Conservation (phyloP, 2,329 filamentous ascomycete species). For the Tolypocladium capitatum region DNA sequence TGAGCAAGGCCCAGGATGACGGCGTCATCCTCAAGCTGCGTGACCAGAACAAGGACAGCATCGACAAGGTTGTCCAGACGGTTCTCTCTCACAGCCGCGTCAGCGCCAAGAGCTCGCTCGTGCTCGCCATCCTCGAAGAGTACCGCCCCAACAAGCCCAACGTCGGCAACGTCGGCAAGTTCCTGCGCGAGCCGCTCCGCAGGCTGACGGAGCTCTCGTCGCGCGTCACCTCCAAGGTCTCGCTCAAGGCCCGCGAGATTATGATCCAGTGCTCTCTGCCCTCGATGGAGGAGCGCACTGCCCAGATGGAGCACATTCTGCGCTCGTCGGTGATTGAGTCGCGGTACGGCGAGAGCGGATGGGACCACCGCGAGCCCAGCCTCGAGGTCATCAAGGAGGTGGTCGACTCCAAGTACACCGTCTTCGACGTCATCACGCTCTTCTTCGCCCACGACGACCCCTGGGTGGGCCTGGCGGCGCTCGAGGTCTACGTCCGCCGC, state of each 20-base stretch:
- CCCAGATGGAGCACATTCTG: slow-evolving; percentile 97
- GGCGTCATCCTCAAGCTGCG: slow-evolving; percentile 86
- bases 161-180: slow-evolving; percentile 75
- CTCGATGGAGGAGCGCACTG: slow-evolving; percentile 84
- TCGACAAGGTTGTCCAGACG: slow-evolving; percentile 69
- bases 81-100: slow-evolving; percentile 91
- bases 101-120: slow-evolving; percentile 82
- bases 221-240: slow-evolving; percentile 78
- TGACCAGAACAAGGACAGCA: slow-evolving; percentile 92
- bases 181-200: slow-evolving; percentile 70
- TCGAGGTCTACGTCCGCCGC: slow-evolving; percentile 92
- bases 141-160: slow-evolving; percentile 92
- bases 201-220: slow-evolving; percentile 79
- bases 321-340: slow-evolving; percentile 92
- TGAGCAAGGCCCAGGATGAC: slow-evolving; percentile 78
- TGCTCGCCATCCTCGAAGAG: slow-evolving; percentile 82
- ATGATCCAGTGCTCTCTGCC: slow-evolving; percentile 95
- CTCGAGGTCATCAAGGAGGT: slow-evolving; percentile 91
- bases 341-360: slow-evolving; percentile 92
- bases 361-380: slow-evolving; percentile 89
- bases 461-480: slow-evolving; percentile 84
- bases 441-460: slow-evolving; percentile 93
- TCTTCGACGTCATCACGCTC: slow-evolving; percentile 86
- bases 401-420: slow-evolving; percentile 95
- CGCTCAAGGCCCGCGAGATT: slow-evolving; percentile 91